phyloP scores from a whole-genome alignment of 495 filamentous ascomycete species.

The Neurospora sp. region DNA sequence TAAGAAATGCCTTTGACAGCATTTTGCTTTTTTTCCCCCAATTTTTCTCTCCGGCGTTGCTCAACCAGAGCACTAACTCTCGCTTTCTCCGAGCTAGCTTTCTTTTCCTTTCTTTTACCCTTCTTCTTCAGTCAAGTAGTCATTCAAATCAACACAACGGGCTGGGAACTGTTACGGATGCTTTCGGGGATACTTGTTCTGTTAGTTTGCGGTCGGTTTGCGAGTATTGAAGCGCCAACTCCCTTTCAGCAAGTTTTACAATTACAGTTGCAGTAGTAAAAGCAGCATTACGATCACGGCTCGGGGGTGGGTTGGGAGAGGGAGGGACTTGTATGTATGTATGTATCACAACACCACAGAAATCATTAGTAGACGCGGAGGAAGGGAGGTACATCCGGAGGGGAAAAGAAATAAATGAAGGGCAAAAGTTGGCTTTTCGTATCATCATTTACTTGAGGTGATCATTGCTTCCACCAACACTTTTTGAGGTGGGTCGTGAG shows the following conservation, averaged over 20 bases:
- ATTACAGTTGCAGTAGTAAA: not conserved
- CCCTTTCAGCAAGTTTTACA: not conserved
- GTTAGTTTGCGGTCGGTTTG: not conserved
- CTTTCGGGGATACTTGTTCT: not conserved
- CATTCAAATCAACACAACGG: not conserved
- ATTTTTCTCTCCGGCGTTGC: not conserved
- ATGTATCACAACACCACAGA: not conserved
- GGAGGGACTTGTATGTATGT: not conserved
- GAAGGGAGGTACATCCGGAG: not conserved
- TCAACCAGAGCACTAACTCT: not conserved
- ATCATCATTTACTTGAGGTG: not conserved
- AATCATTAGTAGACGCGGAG: not conserved
- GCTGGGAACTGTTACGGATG: not conserved
- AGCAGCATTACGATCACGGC: not conserved
- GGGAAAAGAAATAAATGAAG: not conserved
- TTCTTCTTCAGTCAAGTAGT: not conserved
- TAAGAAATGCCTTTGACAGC: not conserved
- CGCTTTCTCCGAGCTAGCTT: not conserved
- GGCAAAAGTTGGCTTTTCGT: not conserved
- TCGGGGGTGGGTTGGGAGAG: not conserved
- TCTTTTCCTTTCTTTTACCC: not conserved
- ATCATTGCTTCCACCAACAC: not conserved
- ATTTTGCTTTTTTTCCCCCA: not conserved
- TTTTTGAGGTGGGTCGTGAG: not conserved
- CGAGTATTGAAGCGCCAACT: not conserved